A percentile compares a stretch with the other conserved stretches of the same genome.
Conservation (phyloP, 2,329 filamentous ascomycete species). For the Xylariaceae sp. region DNA sequence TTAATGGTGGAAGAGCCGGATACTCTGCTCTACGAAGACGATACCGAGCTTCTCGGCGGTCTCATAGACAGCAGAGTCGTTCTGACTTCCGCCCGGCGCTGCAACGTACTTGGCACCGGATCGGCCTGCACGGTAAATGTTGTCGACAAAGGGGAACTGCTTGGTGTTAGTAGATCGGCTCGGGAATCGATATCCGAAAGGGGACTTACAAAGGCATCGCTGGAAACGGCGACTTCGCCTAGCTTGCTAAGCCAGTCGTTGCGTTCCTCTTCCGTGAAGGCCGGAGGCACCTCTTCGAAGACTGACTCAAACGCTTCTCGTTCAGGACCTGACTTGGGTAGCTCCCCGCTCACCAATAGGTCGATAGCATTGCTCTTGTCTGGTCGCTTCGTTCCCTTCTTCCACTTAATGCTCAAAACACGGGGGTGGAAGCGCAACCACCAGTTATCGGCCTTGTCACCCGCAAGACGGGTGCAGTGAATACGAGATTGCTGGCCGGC, state of each 20-base stretch:
- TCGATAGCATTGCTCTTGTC: slow-evolving; percentile 99
- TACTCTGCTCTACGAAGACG: slow-evolving; percentile 93
- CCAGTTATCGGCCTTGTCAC: slow-evolving; percentile 99
- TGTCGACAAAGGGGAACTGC: slow-evolving; percentile 98
- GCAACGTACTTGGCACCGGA: slow-evolving; percentile 96
- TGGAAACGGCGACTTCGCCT: slow-evolving; percentile 80
- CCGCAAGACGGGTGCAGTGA: slow-evolving; percentile 95
- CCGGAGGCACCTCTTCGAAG: slow-evolving; percentile 84
- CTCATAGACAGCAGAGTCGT: slow-evolving; percentile 79
- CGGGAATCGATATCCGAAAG: background rate
- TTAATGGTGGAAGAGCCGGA: slow-evolving; percentile 93
- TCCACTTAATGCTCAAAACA: slow-evolving; percentile 88
- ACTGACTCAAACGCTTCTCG: slow-evolving; percentile 82
- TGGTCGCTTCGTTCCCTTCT: slow-evolving; percentile 93
- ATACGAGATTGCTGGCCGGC: slow-evolving; percentile 97
- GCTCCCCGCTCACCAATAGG: slow-evolving; percentile 85
- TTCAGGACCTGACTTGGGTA: slow-evolving; percentile 83
- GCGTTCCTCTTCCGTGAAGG: slow-evolving; percentile 84
- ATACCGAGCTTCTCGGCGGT: slow-evolving; percentile 91
- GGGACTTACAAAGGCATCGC: slow-evolving; percentile 88
- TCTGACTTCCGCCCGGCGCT: slow-evolving; percentile 87
- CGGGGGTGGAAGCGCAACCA: slow-evolving; percentile 98
- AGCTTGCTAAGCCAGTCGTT: slow-evolving; percentile 84
- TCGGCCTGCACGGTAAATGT: slow-evolving; percentile 86
- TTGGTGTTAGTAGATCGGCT: slow-evolving; percentile 27